These are phyloP conservation scores for Wickerhamomyces hampshirensis DNA, from an alignment of 805 yeast genomes.

Conservation along the genomic window DNA sequence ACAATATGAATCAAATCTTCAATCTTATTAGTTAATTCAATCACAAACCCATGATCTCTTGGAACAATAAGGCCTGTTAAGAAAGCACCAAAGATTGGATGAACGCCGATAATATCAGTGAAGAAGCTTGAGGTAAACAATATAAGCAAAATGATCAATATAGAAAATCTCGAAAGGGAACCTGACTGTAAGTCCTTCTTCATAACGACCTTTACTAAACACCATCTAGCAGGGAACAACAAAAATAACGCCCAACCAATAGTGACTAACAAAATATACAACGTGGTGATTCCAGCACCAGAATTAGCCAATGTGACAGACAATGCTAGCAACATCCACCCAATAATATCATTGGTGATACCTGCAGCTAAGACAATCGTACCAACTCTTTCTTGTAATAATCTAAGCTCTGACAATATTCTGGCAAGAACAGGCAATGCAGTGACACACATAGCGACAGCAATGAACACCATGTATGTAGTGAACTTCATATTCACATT, in stretches of 20 bases:
- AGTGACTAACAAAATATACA: constrained; percentile 61
- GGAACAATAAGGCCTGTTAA: constrained; percentile 74
- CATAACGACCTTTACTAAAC: constrained; percentile 40
- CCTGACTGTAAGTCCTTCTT: constrained; percentile 52
- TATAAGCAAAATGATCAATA: constrained; percentile 48
- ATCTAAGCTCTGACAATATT: constrained; percentile 66
- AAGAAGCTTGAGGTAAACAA: constrained; percentile 68
- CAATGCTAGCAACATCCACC: constrained; percentile 77
- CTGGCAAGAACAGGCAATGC: constrained; percentile 84
- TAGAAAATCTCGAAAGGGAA: constrained; percentile 56
- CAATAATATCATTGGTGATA: constrained; percentile 70
- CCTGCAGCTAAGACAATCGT: constrained; percentile 78
- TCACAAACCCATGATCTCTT: constrained; percentile 68
- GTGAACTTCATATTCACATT: constrained; percentile 50
- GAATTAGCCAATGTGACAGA: constrained; percentile 75
- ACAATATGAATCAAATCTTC: constrained; percentile 73
- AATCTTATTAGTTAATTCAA: constrained; percentile 64
- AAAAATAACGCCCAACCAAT: constrained; percentile 66
- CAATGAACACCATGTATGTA: constrained; percentile 74
- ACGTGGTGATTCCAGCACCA: constrained; percentile 59
- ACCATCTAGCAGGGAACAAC: constrained; percentile 49
- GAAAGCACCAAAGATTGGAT: constrained; percentile 83
- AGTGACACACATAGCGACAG: constrained; percentile 79
- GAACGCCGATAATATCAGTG: constrained; percentile 82
- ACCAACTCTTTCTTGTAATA: constrained; percentile 70